Evolutionary conservation across 257 asterid species (phyloP), one percentile per base, ranked within the genome.

Genomic region (Fraxinus quadrangulata): DNA sequence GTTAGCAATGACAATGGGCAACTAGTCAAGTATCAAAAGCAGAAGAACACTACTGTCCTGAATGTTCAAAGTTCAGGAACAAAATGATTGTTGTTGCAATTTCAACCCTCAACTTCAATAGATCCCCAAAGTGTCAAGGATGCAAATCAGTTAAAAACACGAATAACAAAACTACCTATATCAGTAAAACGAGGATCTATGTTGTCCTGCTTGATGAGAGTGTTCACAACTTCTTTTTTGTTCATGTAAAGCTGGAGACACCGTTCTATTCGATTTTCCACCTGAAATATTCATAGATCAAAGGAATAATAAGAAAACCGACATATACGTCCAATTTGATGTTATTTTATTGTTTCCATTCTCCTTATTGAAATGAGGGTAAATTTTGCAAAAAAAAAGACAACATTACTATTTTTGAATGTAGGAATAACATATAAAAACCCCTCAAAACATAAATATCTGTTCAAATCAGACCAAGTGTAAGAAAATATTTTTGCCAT

Each of bases 221-320:
- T 61, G 72, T 86, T 85, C 51, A 91, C 73, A 66, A 88, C 91
- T 84, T 94, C 97, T 85, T 88, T 88, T 82, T 88, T 92, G 85
- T 78, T 90, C 98, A 94, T 92, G 88, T 94, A 91, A 70, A 70
- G 86, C 79, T 78, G 88, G 78, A 94, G 97, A 81, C 97, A 94
- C 78, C 75, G 85, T 76, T 91, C 93, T 61, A 94, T 90, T 72
- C 89, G 90, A 85, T 83, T 84, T 84, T 89, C 90, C 77, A 92
- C 98, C 98, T 94, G 91, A 42, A 73, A 78, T 77, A 82, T 14
- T 51, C 68, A 74, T 42, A 67, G 17, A 76, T 81, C 40, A 31
- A 79, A 14, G 33, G 33, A 78, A 75, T 74, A 17, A 75, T 30
- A 76, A 54, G 73, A 11, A 24, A 79, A 54, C 67, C 42, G 31